Evolutionary conservation across 352 stramenopile species (phyloP).

Genomic region (Pythium aquatile): DNA sequence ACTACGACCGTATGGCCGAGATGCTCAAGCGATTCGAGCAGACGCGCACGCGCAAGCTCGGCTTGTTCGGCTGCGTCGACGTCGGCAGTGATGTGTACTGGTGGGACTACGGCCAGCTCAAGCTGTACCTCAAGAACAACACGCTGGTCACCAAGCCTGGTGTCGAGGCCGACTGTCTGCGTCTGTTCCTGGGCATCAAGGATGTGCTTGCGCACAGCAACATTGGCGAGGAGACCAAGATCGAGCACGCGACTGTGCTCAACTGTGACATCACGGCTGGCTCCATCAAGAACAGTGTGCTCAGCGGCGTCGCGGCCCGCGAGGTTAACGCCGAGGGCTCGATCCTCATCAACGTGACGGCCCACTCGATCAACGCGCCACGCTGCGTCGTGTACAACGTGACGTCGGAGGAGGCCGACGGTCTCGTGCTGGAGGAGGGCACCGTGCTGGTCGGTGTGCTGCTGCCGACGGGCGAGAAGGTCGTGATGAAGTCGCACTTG

Average conservation of each 20-base stretch:
- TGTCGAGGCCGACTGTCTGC: conserved; percentile 78
- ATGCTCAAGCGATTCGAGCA: conserved; percentile 89
- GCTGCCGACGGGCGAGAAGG: conserved; percentile 89
- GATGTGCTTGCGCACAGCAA: conserved; percentile 78
- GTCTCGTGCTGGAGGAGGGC: conserved; percentile 90
- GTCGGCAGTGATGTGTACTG: conserved; percentile 96
- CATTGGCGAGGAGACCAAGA: conserved; percentile 50
- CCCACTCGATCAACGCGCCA: conserved; percentile 93
- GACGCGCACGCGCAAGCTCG: conserved; percentile 60
- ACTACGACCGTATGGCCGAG: conserved; percentile 91
- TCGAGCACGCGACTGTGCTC: conserved; percentile 71
- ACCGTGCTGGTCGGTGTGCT: conserved; percentile 95
- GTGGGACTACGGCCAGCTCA: conserved; percentile 99
- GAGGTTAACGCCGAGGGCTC: conserved; percentile 93
- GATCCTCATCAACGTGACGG: conserved; percentile 98
- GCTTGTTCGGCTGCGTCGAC: conserved; percentile 96
- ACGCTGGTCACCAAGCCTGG: conserved; percentile 88
- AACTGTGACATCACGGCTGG: conserved; percentile 76
- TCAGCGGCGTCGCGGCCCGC: conserved; percentile 88
- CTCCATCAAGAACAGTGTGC: conserved; percentile 73
- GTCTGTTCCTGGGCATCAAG: conserved; percentile 76
- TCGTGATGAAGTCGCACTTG: conserved; percentile 91
- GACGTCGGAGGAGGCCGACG: conserved; percentile 88
- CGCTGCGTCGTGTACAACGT: conserved; percentile 98
- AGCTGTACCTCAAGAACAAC: conserved; percentile 98